These are phyloP conservation scores for Casuarina glauca DNA, from an alignment of 306 rosid species.

Conservation along the genomic window DNA sequence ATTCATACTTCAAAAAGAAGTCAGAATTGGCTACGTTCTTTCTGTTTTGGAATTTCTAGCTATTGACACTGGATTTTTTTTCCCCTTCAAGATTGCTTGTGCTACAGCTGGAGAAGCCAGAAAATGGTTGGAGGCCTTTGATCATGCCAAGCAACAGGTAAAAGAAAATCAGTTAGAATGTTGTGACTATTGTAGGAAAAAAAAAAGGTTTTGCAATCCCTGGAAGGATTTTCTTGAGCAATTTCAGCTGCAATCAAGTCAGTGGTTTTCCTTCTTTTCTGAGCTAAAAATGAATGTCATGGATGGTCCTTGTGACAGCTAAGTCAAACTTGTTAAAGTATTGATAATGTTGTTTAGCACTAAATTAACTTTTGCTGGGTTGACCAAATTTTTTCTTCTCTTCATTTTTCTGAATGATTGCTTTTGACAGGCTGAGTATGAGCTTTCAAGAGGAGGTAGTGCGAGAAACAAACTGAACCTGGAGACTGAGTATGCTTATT, in stretches of 20 bases:
- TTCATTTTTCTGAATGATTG: conserved; percentile 23
- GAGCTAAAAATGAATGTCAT: background rate
- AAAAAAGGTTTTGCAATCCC: background rate
- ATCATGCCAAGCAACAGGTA: conserved; percentile 93
- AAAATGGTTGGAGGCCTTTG: conserved; percentile 90
- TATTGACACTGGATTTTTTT: conserved; percentile 22
- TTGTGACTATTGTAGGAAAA: background rate
- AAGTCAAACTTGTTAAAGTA: background rate
- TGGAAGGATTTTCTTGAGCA: background rate
- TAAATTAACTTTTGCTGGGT: conserved; percentile 16
- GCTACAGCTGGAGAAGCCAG: conserved; percentile 69
- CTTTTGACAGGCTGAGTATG: conserved; percentile 72
- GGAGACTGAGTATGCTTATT: conserved; percentile 66
- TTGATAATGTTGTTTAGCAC: background rate
- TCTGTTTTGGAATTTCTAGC: background rate
- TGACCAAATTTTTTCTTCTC: conserved; percentile 13
- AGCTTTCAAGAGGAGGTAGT: conserved; percentile 50
- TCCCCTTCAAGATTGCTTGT: conserved; percentile 70
- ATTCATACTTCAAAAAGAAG: background rate
- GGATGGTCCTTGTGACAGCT: background rate
- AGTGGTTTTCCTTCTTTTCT: background rate
- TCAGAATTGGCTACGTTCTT: background rate
- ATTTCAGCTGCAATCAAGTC: background rate
- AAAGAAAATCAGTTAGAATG: conserved; percentile 18
- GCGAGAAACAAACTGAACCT: conserved; percentile 63